These are phyloP conservation scores for Suillus ampliporus DNA, from an alignment of 768 basidiomycete species.

Conservation along the genomic window DNA sequence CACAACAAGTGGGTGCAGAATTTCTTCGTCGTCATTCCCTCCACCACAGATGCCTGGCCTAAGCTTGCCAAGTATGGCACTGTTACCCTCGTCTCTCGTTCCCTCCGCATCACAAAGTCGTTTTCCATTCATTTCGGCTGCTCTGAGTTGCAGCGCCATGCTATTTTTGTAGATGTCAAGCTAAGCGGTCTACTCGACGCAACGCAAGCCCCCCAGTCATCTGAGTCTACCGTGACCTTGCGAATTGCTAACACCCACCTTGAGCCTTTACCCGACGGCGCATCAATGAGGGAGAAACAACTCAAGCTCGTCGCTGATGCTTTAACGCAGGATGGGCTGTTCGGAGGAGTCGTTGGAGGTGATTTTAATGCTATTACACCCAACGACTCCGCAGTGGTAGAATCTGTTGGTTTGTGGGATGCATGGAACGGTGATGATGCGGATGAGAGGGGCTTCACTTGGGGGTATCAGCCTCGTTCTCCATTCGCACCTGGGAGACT, in stretches of 20 bases:
- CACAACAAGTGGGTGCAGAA: constrained; percentile 61
- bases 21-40: constrained; percentile 59
- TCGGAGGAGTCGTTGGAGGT: constrained; percentile 62
- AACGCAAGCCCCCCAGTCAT: constrained; percentile 23
- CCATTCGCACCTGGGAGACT: constrained; percentile 54
- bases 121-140: constrained; percentile 52
- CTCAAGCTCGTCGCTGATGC: constrained; percentile 50
- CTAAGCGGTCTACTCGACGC: constrained; percentile 27
- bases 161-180: constrained; percentile 55
- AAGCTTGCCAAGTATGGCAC: constrained; percentile 53
- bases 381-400: constrained; percentile 47
- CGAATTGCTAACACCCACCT: constrained; percentile 71
- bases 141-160: constrained; percentile 52
- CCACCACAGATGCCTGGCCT: constrained; percentile 55
- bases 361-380: constrained; percentile 65
- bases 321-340: constrained; percentile 45
- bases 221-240: constrained; percentile 42
- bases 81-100: constrained; percentile 63
- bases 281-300: constrained; percentile 48
- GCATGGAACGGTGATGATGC: constrained; percentile 52
- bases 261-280: constrained; percentile 55
- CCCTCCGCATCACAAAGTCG: constrained; percentile 47
- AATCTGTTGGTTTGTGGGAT: constrained; percentile 53
- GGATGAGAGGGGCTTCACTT: constrained; percentile 54
- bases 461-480: constrained; percentile 60